phyloP scores from a whole-genome alignment of 225 moss, liverwort and hornwort species.

The Polytrichum formosum region DNA sequence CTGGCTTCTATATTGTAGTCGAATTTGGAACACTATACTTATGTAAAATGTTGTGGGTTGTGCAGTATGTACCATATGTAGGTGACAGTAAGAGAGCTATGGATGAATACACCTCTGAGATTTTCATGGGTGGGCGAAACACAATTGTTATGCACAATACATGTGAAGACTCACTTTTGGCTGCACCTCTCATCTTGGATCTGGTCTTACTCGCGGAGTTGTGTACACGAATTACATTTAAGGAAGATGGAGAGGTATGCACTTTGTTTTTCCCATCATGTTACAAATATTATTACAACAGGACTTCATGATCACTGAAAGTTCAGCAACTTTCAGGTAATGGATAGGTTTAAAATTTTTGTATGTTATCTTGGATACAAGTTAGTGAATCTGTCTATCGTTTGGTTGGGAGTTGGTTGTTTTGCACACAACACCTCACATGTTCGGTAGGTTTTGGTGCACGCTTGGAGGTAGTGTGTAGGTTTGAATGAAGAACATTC shows the following conservation, averaged over 20 bases:
- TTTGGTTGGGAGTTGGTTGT: too few species aligned
- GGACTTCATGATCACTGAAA: not conserved
- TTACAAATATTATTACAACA: too few species aligned
- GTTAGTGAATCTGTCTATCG: too few species aligned
- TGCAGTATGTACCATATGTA: slow-evolving; percentile 97
- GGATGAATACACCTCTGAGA: slow-evolving; percentile 99
- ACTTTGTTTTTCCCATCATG: not conserved
- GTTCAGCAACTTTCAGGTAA: not conserved
- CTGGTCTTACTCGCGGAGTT: slow-evolving; percentile 87
- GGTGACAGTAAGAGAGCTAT: slow-evolving; percentile 97
- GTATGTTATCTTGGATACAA: too few species aligned
- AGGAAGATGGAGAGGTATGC: slow-evolving; percentile 78
- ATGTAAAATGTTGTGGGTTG: not conserved
- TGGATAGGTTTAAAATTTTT: too few species aligned
- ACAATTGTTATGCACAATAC: slow-evolving; percentile 97
- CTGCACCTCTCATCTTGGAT: slow-evolving; percentile 89
- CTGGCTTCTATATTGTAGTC: too few species aligned
- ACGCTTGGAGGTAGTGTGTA: too few species aligned
- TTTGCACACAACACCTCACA: too few species aligned
- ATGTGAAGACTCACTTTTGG: slow-evolving; percentile 87
- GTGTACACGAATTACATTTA: slow-evolving; percentile 78
- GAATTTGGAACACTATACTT: too few species aligned
- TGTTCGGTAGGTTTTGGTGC: too few species aligned
- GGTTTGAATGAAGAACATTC: too few species aligned
- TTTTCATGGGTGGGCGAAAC: slow-evolving; percentile 98